Base-by-base conservation (phyloP, 2,329 filamentous ascomycete genomes). In the Epichloe gansuensis region DNA sequence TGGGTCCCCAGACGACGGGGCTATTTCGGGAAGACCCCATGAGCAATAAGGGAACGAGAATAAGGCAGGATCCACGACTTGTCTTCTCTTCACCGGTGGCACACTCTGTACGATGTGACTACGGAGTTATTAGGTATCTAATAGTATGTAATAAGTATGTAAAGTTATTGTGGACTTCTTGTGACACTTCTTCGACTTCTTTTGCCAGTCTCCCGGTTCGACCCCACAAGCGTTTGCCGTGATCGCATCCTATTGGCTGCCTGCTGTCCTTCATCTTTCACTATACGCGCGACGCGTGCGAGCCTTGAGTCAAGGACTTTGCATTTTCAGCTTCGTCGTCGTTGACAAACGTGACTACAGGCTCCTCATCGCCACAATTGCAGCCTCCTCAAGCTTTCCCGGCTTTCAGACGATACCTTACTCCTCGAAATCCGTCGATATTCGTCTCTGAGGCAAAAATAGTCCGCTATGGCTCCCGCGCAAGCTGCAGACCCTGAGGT, bases 201-300 rank as follows among this genome's bases (percentile, higher is more conserved):
- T 11, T 34, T 21, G 45, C 34, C 46, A 39, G 39, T 38, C 38
- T 42, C 38, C 31, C 12, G 34, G 15, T 34, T 6, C 21, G 48
- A 23, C 48, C 42, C 42, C 31, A 50, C 34, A 25, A 17, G 27
- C 13, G 36, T 13, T 31, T 7, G 31, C 27, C 17, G 13, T 38
- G 1, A 12, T 9, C 12, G 15, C 25, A 27, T 27, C 21, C 35
- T 15, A 47, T 47, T 51, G 42, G 50, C 49, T 36, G 31, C 48
- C 13, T 13, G 27, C 48, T 38, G 15, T 23, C 48, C 23, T 8
- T 25, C 21, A 27, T 13, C 36, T 47, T 41, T 47, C 50, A 47
- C 65, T 69, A 67, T 61, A 69, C 67, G 66, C 66, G 67, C 61
- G 59, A 68, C 66, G 66, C 66, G 66, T 63, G 59, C 59, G 53